Evolutionary conservation across 2,329 filamentous ascomycete species (phyloP), one percentile per base, ranked within the genome.

Genomic region (Penicillium hordei): DNA sequence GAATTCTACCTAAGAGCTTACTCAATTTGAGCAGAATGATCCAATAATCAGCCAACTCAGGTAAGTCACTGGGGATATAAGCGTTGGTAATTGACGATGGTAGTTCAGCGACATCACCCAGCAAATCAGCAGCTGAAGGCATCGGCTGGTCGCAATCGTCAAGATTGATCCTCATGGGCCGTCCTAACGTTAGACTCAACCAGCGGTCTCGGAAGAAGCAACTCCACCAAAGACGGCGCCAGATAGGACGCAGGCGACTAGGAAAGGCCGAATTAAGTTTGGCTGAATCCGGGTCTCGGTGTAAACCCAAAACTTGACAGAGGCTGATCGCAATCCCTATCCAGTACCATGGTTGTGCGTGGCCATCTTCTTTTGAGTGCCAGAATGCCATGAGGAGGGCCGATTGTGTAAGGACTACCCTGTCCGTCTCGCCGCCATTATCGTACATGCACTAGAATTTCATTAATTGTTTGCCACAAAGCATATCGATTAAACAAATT

Each of bases 261-360:
- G 39, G 60, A 63, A 50, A 39, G 9, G 36, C 36, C 4, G 36
- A 39, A 39, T 39, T 39, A 9, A 39, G 3, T 9, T 39, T 39
- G n/a, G 36, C 36, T 39, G 36, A 39, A 21, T 39, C 36, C 36
- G 36, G n/a, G 13, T 39, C 36, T 39, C 73, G 73, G 59, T 81
- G 77, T 0, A 81, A 67, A 0, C 79, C 78, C 2, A 79, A 70
- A 2, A 73, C 76, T 31, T 80, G 77, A n/a, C 73, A 75, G 2
- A 80, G 69, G 29, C 68, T 72, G 48, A 80, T 75, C 5, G 78
- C 76, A 25, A 77, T 70, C 17, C 78, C 76, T 4, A 73, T 75
- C 77, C 78, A 80, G 53, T 80, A 76, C 78, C 77, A 80, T 0
- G 78, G 72, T 10, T 77, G 73, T 10, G 69, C 70, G 10, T 76